Base-by-base conservation (phyloP, 495 filamentous ascomycete species). In the Hyaloscypha finlandica region DNA sequence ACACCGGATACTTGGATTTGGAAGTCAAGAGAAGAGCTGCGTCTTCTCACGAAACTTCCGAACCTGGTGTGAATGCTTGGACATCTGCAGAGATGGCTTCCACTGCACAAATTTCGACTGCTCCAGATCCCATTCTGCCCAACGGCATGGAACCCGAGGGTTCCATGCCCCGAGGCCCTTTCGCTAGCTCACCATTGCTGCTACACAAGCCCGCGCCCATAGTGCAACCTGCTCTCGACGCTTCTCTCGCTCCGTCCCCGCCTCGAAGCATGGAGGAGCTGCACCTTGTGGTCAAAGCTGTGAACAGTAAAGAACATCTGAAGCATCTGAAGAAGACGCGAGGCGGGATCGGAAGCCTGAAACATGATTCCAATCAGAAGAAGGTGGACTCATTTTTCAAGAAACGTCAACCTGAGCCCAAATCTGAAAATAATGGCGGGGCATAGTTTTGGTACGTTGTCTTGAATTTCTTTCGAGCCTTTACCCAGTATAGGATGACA, bases 361-460 rank as follows among this genome's bases (percentile, higher is more conserved):
- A 83, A 62, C 85, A 89, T 75, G 92, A 97, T 71, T 82, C 81
- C 32, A 83, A 81, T 19, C 93, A 96, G 74, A 84, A 84, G 71
- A 90, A 83, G 3, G 80, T 93, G 69, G 90, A 93, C 12, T 84
- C 84, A n/a, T 96, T 96, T 77, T 91, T 93, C 59, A 89, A 89
- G 73, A 85, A 85, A 75, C 74, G 72, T 61, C 81, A 52, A 59
- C 54, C 37, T 61, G 67, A 63, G 42, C 42, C 42, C 42, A 4
- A 14, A 12, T 19, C 42, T 48, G 42, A 48, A 19, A 48, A 48
- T 48, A 6, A 48, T 48, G 42, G 42, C 16, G 1, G 42, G 42
- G 42, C 16, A 19, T 48, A 48, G 16, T 1, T 12, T 48, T 16
- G 42, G 42, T 66, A 61, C 48, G 59, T 53, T 60, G 68, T 67